Base-by-base conservation (phyloP, 2,329 filamentous ascomycete species). In the Microsporum canis region DNA sequence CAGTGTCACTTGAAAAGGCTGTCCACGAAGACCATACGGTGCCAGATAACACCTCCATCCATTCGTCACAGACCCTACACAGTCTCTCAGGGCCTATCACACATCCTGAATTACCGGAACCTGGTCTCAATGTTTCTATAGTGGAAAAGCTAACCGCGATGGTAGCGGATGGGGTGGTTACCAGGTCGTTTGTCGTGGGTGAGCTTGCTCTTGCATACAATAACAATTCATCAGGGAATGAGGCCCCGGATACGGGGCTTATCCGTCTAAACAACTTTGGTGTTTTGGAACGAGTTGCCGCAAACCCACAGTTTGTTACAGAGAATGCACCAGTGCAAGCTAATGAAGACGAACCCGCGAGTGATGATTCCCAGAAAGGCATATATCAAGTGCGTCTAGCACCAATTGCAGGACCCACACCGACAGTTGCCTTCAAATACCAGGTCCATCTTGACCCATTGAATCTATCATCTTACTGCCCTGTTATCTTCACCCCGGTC, bases 201-300 rank as follows among this genome's bases (percentile, higher is more conserved):
- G 92, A 99, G 75, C 85, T 99, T 66, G 94, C 92, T 2, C 83
- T 99, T 65, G 84, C 87, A 27, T 91, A 91, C 72, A 94, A 94
- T 65, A 62, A 70, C 41, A 53, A 67, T 60, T 63, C 68, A 23
- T 69, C 76, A 61, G 76, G 43, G 17, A 68, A 67, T 29, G 59
- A 71, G 12, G 70, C 73, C 27, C 72, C 75, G 59, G 76, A 77
- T 27, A 75, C 72, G 1, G 82, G 91, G 68, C 86, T 78, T 1
- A 87, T 97, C 66, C 86, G 89, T 23, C 83, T 99, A 63, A 89
- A 95, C 69, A 94, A 96, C 71, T 96, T 95, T 71, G 76, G 86
- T 7, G 82, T 83, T n/a, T 81, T 99, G 4, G 94, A 97, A 68
- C 91, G 89, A 69, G 91, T 99, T 61, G 91, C 91, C 0, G 91